Evolutionary conservation across 176 grass and related monocot genomes (phyloP).

Genomic region (Triticum turgidum): DNA sequence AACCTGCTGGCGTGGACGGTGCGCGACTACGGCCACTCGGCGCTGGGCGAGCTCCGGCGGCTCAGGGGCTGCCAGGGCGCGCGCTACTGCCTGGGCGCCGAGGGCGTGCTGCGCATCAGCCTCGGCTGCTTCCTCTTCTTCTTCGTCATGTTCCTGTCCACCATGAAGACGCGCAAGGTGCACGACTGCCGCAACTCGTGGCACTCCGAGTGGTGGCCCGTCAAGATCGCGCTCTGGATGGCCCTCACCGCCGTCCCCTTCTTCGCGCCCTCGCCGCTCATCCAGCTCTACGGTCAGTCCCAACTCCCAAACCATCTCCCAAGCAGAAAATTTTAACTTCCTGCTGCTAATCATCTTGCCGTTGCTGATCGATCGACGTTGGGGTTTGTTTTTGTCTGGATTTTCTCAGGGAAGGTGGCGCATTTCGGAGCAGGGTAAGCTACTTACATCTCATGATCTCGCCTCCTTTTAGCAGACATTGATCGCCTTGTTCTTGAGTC

Average conservation of each 20-base stretch:
- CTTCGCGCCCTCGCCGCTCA: constrained; percentile 70
- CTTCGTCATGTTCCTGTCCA: constrained; percentile 94
- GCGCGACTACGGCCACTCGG: constrained; percentile 77
- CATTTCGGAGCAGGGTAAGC: constrained; percentile 92
- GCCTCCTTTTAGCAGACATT: not conserved
- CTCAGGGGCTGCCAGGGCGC: constrained; percentile 55
- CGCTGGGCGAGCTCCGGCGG: constrained; percentile 64
- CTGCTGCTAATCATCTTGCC: not conserved
- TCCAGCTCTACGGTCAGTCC: constrained; percentile 89
- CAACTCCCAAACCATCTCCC: not conserved
- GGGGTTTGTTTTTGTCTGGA: not conserved
- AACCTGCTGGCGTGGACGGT: constrained; percentile 91
- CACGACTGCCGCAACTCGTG: constrained; percentile 76
- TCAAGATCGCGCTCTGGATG: constrained; percentile 80
- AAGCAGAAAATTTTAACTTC: too few species aligned
- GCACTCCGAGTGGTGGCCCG: constrained; percentile 99
- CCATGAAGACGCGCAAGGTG: constrained; percentile 55
- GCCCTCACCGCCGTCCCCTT: constrained; percentile 73
- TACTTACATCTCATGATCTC: not conserved
- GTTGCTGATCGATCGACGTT: not conserved
- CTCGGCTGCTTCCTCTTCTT: constrained; percentile 96
- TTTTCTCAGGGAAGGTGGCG: constrained; percentile 64
- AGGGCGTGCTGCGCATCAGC: constrained; percentile 90
- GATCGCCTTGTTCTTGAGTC: not conserved
- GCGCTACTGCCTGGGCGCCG: constrained; percentile 70